These are phyloP conservation scores for Epichloe coenophiala DNA, from an alignment of 2,329 filamentous ascomycete genomes.

Conservation along the genomic window DNA sequence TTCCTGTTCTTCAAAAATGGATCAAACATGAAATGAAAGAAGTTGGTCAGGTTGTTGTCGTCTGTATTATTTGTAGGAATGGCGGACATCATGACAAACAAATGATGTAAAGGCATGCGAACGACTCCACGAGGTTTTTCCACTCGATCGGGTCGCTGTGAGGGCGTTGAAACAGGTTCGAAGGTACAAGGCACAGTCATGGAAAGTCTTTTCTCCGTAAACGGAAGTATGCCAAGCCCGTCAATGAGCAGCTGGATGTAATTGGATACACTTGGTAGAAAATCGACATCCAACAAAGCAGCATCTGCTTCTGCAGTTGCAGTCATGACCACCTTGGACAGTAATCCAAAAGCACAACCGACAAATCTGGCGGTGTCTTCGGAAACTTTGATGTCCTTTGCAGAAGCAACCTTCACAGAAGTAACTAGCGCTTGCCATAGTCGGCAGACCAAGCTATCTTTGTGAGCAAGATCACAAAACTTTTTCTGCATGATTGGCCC, in stretches of 20 bases:
- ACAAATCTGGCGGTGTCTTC: slow-evolving; percentile 72
- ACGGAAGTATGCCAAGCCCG: slow-evolving; percentile 43
- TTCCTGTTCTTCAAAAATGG: slow-evolving; percentile 45
- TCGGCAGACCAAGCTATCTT: slow-evolving; percentile 36
- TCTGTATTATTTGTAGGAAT: slow-evolving; percentile 34
- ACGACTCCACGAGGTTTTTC: slow-evolving; percentile 36
- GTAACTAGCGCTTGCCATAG: slow-evolving; percentile 51
- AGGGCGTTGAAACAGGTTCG: slow-evolving; percentile 52
- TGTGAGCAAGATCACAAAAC: slow-evolving; percentile 48
- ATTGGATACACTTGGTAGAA: slow-evolving; percentile 39
- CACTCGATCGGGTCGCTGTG: slow-evolving; percentile 40
- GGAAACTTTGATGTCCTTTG: slow-evolving; percentile 82
- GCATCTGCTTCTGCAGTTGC: not conserved
- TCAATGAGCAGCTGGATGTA: slow-evolving; percentile 36
- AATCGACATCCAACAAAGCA: slow-evolving; percentile 27
- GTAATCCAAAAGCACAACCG: slow-evolving; percentile 53
- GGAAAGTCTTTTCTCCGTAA: slow-evolving; percentile 46
- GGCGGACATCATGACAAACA: slow-evolving; percentile 47
- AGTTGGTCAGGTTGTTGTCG: slow-evolving; percentile 28
- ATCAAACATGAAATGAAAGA: slow-evolving; percentile 38
- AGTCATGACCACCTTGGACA: slow-evolving; percentile 38
- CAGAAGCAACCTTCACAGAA: slow-evolving; percentile 52
- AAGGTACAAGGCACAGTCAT: slow-evolving; percentile 42
- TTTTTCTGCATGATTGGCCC: slow-evolving; percentile 45
- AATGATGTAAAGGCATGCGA: slow-evolving; percentile 50